These are phyloP conservation scores for Fusarium tuaranense DNA, from an alignment of 2,329 filamentous ascomycete genomes.

Conservation along the genomic window DNA sequence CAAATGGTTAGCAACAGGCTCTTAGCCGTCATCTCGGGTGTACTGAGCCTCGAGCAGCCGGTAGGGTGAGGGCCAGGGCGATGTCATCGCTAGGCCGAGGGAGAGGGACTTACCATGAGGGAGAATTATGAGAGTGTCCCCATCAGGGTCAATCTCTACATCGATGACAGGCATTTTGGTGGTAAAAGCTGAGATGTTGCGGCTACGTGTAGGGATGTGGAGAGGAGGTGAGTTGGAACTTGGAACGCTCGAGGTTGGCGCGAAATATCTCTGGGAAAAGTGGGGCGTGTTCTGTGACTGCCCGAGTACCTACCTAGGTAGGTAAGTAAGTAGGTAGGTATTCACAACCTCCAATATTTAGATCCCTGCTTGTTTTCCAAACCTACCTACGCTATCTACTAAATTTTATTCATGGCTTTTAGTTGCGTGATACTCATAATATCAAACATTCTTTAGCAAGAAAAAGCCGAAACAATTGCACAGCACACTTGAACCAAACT, in stretches of 20 bases:
- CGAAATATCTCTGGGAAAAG: not conserved
- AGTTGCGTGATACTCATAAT: no score
- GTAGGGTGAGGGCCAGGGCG: not conserved
- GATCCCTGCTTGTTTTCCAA: no score
- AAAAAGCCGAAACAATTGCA: not conserved
- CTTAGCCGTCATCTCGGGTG: not conserved
- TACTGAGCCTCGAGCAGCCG: not conserved
- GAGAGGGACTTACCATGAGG: accelerated
- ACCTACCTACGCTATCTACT: no score
- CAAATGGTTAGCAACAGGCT: not conserved
- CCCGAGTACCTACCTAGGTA: no score
- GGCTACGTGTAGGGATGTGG: not conserved
- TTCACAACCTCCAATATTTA: no score
- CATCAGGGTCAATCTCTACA: not conserved
- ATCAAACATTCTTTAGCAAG: not conserved
- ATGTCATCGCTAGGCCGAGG: not conserved
- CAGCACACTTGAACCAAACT: not conserved
- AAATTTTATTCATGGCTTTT: no score
- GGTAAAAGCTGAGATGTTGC: accelerated
- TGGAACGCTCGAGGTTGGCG: not conserved
- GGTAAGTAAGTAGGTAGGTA: no score
- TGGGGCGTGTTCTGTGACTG: not conserved
- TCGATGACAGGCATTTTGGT: not conserved
- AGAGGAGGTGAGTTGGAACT: not conserved
- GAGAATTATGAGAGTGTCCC: not conserved